These are phyloP conservation scores for Pseudocercospora crystallina DNA, from an alignment of 2,329 filamentous ascomycete genomes.

Conservation along the genomic window DNA sequence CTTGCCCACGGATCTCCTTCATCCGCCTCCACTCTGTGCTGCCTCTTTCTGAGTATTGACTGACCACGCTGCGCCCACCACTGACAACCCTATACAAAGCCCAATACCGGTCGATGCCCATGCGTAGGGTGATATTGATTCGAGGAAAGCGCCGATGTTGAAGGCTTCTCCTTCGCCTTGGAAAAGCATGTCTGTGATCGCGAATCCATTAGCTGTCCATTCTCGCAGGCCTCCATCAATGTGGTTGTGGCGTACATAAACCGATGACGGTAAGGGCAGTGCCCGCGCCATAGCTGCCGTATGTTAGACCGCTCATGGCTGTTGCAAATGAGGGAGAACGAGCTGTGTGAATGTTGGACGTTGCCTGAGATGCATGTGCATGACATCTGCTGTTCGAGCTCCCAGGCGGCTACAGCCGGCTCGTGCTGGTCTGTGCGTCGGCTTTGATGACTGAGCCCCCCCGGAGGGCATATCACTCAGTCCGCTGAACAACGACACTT, in stretches of 20 bases:
- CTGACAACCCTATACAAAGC: conserved; percentile 92
- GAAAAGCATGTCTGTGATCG: conserved; percentile 86
- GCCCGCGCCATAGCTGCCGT: conserved; percentile 38
- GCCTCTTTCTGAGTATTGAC: conserved; percentile 9
- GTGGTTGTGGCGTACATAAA: conserved; percentile 33
- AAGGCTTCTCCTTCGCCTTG: conserved; percentile 94
- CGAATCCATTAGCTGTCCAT: not conserved
- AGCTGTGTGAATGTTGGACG: conserved; percentile 8
- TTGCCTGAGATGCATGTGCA: conserved; percentile 12
- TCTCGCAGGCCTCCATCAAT: not conserved
- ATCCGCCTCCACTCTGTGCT: conserved; percentile 7
- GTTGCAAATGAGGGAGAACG: conserved; percentile 2
- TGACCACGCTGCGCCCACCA: conserved; percentile 95
- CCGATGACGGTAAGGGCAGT: conserved; percentile 38
- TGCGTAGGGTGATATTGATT: conserved; percentile 87
- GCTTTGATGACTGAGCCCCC: conserved; percentile 1
- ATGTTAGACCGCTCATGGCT: conserved; percentile 37
- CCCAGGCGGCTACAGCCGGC: conserved; percentile 3
- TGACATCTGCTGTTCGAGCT: conserved; percentile 18
- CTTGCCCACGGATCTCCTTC: not conserved
- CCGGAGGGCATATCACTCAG: not conserved
- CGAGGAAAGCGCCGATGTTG: conserved; percentile 94
- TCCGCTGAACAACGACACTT: not conserved
- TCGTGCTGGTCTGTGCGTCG: not conserved
- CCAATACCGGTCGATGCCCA: conserved; percentile 91